Evolutionary conservation across 2,329 filamentous ascomycete species (phyloP).

Genomic region (Stagonosporopsis rhizophila): DNA sequence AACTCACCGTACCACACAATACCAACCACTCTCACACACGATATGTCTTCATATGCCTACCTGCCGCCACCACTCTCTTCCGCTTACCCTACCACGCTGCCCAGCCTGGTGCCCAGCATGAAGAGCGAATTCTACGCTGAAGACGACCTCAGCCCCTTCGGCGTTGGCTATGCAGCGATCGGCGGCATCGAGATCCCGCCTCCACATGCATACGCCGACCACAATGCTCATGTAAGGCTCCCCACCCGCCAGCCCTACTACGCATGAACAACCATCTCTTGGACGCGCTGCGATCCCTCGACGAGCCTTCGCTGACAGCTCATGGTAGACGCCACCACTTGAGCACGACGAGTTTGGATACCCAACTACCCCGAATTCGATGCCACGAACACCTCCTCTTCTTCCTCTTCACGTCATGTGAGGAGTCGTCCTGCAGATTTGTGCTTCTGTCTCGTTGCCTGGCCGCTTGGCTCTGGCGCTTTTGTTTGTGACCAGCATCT

Average conservation of each 20-base stretch:
- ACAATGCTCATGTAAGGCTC: conserved; percentile 77
- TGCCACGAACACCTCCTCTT: conserved; percentile 71
- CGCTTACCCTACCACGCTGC: conserved; percentile 63
- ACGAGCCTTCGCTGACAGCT: conserved; percentile 48
- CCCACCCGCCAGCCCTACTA: conserved; percentile 50
- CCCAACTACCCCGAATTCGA: conserved; percentile 75
- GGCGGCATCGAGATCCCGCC: conserved; percentile 68
- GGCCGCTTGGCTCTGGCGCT: conserved; percentile 29
- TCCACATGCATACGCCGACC: conserved; percentile 69
- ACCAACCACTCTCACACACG: conserved; percentile 46
- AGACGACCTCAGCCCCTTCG: conserved; percentile 69
- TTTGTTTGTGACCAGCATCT: conserved; percentile 32
- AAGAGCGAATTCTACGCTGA: conserved; percentile 70
- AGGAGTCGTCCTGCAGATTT: conserved; percentile 5
- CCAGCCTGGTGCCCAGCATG: conserved; percentile 66
- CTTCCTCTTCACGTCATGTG: conserved; percentile 39
- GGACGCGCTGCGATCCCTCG: conserved; percentile 30
- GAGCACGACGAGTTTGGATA: conserved; percentile 64
- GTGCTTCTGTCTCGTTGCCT: conserved; percentile 18
- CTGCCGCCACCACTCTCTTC: conserved; percentile 60
- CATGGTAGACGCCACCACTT: conserved; percentile 74
- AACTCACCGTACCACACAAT: conserved; percentile 49
- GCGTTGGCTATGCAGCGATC: conserved; percentile 72
- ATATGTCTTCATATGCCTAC: conserved; percentile 59
- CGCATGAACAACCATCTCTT: conserved; percentile 43